A percentile compares a stretch with the other conserved stretches of the same genome.
Conservation (phyloP, 2,329 filamentous ascomycete genomes). For the Penicillium sp. region DNA sequence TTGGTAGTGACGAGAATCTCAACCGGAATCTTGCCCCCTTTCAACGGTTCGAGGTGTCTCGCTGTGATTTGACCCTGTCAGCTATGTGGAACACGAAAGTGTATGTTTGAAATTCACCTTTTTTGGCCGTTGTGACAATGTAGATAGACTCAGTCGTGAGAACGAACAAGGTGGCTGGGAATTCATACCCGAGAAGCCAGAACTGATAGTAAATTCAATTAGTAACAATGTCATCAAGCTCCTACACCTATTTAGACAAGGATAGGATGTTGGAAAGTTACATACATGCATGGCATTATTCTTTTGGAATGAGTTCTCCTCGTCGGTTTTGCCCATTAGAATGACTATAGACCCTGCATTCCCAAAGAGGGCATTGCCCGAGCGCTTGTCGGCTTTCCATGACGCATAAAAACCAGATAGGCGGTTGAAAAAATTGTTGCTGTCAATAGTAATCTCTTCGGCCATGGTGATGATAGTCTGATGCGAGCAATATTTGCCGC, state of each 20-base stretch:
- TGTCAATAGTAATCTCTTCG: conserved; percentile 92
- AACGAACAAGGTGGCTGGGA: conserved; percentile 91
- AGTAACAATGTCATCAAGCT: conserved; percentile 2
- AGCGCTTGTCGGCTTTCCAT: conserved; percentile 95
- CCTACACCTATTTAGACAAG: not conserved
- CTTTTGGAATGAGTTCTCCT: conserved; percentile 84
- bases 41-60: conserved; percentile 87
- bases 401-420: conserved; percentile 80
- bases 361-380: conserved; percentile 78
- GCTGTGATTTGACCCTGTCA: conserved; percentile 54
- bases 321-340: conserved; percentile 92
- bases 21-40: conserved; percentile 86
- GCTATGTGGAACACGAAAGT: not conserved
- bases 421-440: conserved; percentile 88
- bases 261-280: conserved; percentile 18
- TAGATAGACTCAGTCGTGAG: conserved; percentile 85
- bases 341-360: conserved; percentile 84
- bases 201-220: conserved; percentile 61
- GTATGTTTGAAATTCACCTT: conserved; percentile 61
- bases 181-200: conserved; percentile 98
- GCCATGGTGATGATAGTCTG: conserved; percentile 50
- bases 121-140: conserved; percentile 94
- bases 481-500: conserved; percentile 18
- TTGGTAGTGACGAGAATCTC: conserved; percentile 92
- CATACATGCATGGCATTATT: conserved; percentile 93